Percentiles rank a stretch among this genome's conserved stretches.
Conservation (phyloP, 495 filamentous ascomycete genomes). For the Apiosordaria backusii region DNA sequence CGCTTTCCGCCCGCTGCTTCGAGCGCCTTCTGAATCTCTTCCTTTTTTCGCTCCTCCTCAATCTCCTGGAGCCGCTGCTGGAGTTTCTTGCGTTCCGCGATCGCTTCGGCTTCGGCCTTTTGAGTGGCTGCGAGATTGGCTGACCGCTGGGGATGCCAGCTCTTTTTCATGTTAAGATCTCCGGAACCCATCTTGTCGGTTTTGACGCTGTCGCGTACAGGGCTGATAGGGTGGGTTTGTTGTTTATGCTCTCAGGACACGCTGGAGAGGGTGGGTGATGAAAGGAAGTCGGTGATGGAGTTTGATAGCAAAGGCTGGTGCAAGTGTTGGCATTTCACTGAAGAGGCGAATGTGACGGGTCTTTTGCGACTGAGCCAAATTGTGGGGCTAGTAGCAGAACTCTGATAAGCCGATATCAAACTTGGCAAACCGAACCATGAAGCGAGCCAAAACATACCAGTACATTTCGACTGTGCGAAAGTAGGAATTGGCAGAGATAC, state of each 20-base stretch:
- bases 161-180: constrained; percentile 95
- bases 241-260: not conserved
- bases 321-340: not conserved
- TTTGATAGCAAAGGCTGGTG: not conserved
- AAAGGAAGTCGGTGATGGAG: not conserved
- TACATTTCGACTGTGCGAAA: too few relatives aligned
- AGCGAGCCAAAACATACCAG: too few relatives aligned
- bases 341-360: not conserved
- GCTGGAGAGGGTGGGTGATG: not conserved
- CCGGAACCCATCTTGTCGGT: constrained; percentile 67
- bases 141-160: constrained; percentile 66
- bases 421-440: too few relatives aligned
- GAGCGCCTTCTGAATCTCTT: constrained; percentile 85
- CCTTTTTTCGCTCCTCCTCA: constrained; percentile 86
- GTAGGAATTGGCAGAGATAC: too few relatives aligned
- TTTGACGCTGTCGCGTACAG: constrained; percentile 18
- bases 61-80: constrained; percentile 83
- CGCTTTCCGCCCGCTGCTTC: constrained; percentile 82
- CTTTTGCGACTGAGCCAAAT: not conserved
- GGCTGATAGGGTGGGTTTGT: not conserved
- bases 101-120: constrained; percentile 72
- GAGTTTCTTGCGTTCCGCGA: constrained; percentile 90
- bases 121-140: constrained; percentile 36
- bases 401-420: too few relatives aligned
- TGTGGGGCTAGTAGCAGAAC: not conserved